Evolutionary conservation across 2,329 filamentous ascomycete species (phyloP), one percentile per base, ranked within the genome.

Genomic region (Chaetomiaceae sp.): DNA sequence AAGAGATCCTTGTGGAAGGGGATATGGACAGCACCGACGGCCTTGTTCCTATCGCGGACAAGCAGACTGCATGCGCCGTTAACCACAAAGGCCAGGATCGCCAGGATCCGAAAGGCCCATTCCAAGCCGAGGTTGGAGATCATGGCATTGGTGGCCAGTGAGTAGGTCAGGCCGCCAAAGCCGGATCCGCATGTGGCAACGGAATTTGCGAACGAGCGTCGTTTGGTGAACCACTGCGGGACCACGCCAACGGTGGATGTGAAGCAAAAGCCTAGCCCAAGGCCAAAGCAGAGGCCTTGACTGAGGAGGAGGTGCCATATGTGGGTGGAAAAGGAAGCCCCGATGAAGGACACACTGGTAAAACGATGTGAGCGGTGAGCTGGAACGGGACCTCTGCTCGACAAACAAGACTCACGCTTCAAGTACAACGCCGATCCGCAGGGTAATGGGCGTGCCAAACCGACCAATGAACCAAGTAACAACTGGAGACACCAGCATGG

Each of bases 291-390:
- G 3, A 91, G 62, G 4, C 88, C 88, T 63, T 92, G 88, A 5
- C 77, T 79, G 0, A 92, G 75, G 51, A 90, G 83, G 0, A 93
- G 74, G 31, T 92, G 87, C 84, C 86, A 91, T 51, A 88, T 83
- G 50, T 79, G 62, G 14, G 64, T 71, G 0, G 85, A 78, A 59
- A 89, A 90, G 13, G 82, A 86, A 7, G 87, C 86, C 2, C 79
- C 81, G 39, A 90, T 77, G 54, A 91, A 76, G 19, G 81, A 82
- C 8, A 73, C 68, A 0, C 70, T 73, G 38, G 9, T n/a, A n/a
- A n/a, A n/a, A n/a, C n/a, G n/a, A n/a, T n/a, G n/a, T n/a, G n/a
- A n/a, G n/a, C n/a, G n/a, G n/a, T n/a, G n/a, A n/a, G n/a, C n/a
- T n/a, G n/a, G n/a, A n/a, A n/a, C n/a, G 25, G 25, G 25, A 27